Evolutionary conservation across 371 early-diverging fungal genomes (phyloP), one percentile per base, ranked within the genome.

Genomic region (Apophysomyces trapeziformis): DNA sequence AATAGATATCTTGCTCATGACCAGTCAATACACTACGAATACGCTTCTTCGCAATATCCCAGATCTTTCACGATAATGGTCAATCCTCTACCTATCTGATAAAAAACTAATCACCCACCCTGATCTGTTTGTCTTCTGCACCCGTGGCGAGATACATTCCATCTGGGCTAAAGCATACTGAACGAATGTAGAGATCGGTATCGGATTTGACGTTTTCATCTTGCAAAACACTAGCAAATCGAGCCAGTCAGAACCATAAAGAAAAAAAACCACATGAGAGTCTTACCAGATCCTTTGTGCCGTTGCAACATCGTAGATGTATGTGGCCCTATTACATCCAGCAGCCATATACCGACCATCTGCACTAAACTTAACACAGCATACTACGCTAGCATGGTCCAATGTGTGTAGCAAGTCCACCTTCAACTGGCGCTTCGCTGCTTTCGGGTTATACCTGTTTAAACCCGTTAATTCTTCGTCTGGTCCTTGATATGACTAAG

Each of bases 1-100:
- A 92, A 70, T 98, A 98, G 69, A 99, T 97, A 75, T 98, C 99
- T 79, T 95, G 95, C 58, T 94, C 95, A 74, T 99, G 99, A 9
- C 99, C 99, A 35, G 78, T 78, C 61, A 93, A 83, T 13, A 86
- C 75, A 68, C 83, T 87, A 47, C 86, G 86, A 62, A 94, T 92
- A 37, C 84, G 78, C 65, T 87, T 87, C 67, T 83, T 88, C 62
- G 73, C 71, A 60, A 93, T 90, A 68, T 93, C 94, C 93, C 93
- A 93, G 63, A 93, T 89, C 90, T 87, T 74, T 32, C n/a, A 1
- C 35, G 12, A 60, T 36, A 63, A 8, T 5, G 7, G 45, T 21
- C 12, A 38, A 61, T 32, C 5, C 5, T 41, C 14, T 6, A 21
- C 12, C 32, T 12, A 36, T n/a, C 12, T 43, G 13, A 14, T 5